phyloP scores from a whole-genome alignment of 192 early-diverging fungal genomes.

The Coemansia sp. region DNA sequence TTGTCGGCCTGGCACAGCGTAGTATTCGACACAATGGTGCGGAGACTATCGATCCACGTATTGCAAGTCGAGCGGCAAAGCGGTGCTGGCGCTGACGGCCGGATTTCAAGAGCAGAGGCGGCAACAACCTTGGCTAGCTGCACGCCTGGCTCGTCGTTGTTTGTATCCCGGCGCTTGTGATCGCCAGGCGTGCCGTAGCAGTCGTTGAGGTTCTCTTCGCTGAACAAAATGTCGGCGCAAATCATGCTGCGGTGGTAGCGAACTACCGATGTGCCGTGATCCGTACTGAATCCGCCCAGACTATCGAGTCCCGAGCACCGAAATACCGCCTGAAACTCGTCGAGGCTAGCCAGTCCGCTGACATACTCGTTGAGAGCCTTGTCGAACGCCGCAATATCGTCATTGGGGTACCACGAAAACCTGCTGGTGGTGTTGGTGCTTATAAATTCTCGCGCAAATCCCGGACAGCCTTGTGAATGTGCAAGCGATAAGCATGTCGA shows the following conservation, averaged over 20 bases:
- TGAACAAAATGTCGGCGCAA: conserved; percentile 47
- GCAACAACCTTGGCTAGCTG: conserved; percentile 39
- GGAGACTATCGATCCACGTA: conserved; percentile 43
- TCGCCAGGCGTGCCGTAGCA: conserved; percentile 28
- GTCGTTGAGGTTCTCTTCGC: conserved; percentile 39
- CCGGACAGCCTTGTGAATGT: conserved; percentile 49
- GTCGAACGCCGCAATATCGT: conserved; percentile 48
- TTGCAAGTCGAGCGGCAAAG: conserved; percentile 48
- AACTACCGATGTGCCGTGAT: conserved; percentile 44
- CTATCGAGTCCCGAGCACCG: conserved; percentile 48
- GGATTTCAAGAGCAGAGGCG: conserved; percentile 12
- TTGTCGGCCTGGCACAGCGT: conserved; percentile 40
- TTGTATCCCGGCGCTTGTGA: conserved; percentile 11
- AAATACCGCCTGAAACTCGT: conserved; percentile 53
- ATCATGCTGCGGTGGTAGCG: conserved; percentile 52
- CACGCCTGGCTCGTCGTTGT: conserved; percentile 15
- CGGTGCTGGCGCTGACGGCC: conserved; percentile 23
- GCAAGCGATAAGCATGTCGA: conserved; percentile 37
- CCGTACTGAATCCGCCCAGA: conserved; percentile 43
- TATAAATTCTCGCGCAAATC: conserved; percentile 40
- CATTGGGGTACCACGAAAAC: conserved; percentile 49
- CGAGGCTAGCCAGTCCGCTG: conserved; percentile 36
- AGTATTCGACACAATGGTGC: conserved; percentile 32
- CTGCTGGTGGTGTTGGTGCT: conserved; percentile 48
- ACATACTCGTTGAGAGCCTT: conserved; percentile 51